These are phyloP conservation scores for Penicillium roqueforti DNA, from an alignment of 495 filamentous ascomycete genomes.

Conservation along the genomic window DNA sequence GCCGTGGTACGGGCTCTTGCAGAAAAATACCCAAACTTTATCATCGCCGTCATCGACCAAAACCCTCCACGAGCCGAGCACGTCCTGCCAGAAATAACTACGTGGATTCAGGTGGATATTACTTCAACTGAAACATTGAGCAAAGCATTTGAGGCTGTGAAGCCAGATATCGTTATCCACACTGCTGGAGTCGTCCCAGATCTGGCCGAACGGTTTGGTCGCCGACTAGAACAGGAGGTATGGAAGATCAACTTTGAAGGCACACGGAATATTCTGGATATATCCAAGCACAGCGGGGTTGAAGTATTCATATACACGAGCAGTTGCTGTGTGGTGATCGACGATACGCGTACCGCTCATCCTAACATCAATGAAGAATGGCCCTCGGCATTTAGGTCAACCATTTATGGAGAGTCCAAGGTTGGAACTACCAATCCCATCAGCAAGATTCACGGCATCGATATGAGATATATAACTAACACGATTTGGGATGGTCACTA, in stretches of 20 bases:
- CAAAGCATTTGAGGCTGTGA: conserved; percentile 26
- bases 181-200: conserved; percentile 44
- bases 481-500: conserved; percentile 16
- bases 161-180: conserved; percentile 45
- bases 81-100: conserved; percentile 24
- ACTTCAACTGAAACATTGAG: conserved; percentile 28
- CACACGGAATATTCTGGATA: conserved; percentile 53
- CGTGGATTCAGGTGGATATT: conserved; percentile 39
- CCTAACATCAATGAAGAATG: conserved; percentile 52
- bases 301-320: conserved; percentile 57
- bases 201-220: conserved; percentile 38
- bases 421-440: conserved; percentile 23
- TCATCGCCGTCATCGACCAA: conserved; percentile 43
- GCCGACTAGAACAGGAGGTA: conserved; percentile 32
- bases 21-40: conserved; percentile 40
- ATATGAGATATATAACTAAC: background rate
- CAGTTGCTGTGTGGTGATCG: conserved; percentile 51
- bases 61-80: conserved; percentile 31
- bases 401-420: conserved; percentile 60
- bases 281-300: conserved; percentile 44
- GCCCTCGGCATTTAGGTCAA: conserved; percentile 43
- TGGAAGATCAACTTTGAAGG: conserved; percentile 56
- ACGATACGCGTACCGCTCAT: conserved; percentile 50
- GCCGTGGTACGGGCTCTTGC: conserved; percentile 40
- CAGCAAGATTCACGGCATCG: background rate